phyloP scores from a whole-genome alignment of 257 asterid genomes.

The Solanum bukasovii region DNA sequence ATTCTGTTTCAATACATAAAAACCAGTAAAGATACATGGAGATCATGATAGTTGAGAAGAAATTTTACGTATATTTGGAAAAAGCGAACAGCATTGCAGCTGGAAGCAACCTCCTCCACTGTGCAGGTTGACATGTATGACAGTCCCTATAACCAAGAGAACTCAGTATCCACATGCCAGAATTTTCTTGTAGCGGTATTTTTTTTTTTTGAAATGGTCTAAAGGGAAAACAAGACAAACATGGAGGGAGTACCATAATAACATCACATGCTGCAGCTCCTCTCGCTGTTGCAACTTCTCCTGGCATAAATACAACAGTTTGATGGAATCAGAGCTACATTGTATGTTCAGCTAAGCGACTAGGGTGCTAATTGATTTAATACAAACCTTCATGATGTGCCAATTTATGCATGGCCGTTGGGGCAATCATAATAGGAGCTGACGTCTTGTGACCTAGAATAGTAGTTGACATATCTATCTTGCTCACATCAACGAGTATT shows the following conservation, averaged over 20 bases:
- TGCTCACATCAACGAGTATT: constrained; percentile 49
- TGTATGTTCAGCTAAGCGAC: background rate
- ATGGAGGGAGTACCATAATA: constrained; percentile 31
- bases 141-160: constrained; percentile 21
- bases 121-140: constrained; percentile 47
- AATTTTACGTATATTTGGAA: constrained; percentile 46
- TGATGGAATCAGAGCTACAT: background rate
- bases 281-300: constrained; percentile 67
- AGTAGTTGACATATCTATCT: constrained; percentile 36
- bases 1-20: constrained; percentile 5
- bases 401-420: constrained; percentile 38
- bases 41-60: background rate
- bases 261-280: constrained; percentile 44
- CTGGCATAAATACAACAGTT: constrained; percentile 10
- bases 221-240: background rate
- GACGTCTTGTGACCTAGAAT: constrained; percentile 44
- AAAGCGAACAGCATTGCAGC: constrained; percentile 56
- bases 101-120: constrained; percentile 56
- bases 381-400: constrained; percentile 48
- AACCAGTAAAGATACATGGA: background rate
- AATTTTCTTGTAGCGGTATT: background rate
- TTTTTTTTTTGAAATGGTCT: background rate
- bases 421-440: constrained; percentile 50
- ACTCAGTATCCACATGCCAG: background rate
- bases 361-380: background rate